A percentile compares a stretch with the other conserved stretches of the same genome.
phyloP scores from a whole-genome alignment of 225 moss, liverwort and hornwort genomes.

The Takakia lepidozioides region DNA sequence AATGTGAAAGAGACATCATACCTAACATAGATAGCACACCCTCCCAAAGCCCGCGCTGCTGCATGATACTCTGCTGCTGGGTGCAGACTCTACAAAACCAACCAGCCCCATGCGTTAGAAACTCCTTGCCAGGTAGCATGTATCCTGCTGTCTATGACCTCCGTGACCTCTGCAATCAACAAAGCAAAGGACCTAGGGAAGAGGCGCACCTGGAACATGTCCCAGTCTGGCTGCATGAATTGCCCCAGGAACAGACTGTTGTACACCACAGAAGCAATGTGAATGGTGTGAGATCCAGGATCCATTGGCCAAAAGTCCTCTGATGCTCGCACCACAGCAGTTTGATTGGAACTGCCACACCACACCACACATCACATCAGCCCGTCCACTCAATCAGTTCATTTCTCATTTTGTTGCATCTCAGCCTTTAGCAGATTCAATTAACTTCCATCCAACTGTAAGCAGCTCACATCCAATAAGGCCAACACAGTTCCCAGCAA shows the following conservation, averaged over 20 bases:
- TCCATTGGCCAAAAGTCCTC: constrained; percentile 98
- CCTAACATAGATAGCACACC: constrained; percentile 95
- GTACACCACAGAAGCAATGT: constrained; percentile 91
- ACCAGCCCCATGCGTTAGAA: neutral
- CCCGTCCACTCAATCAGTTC: no score
- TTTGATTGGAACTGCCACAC: constrained; percentile 77
- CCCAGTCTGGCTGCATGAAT: constrained; percentile 99
- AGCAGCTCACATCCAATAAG: no score
- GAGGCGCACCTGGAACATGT: constrained; percentile 98
- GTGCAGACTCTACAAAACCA: constrained; percentile 64
- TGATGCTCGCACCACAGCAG: constrained; percentile 82
- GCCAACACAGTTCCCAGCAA: no score
- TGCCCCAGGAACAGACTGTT: constrained; percentile 89
- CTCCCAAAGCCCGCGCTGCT: constrained; percentile 91
- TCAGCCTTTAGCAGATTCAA: no score
- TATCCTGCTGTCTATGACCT: no score
- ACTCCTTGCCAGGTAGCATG: neutral
- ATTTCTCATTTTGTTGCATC: no score
- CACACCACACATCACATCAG: no score
- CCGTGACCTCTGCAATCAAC: no score
- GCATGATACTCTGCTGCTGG: constrained; percentile 96
- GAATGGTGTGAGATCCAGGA: constrained; percentile 95
- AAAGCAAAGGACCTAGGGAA: no score
- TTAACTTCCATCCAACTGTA: no score
- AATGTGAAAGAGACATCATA: no score